Conservation (phyloP, 345 rosid species). For the Abelmoschus esculentus region DNA sequence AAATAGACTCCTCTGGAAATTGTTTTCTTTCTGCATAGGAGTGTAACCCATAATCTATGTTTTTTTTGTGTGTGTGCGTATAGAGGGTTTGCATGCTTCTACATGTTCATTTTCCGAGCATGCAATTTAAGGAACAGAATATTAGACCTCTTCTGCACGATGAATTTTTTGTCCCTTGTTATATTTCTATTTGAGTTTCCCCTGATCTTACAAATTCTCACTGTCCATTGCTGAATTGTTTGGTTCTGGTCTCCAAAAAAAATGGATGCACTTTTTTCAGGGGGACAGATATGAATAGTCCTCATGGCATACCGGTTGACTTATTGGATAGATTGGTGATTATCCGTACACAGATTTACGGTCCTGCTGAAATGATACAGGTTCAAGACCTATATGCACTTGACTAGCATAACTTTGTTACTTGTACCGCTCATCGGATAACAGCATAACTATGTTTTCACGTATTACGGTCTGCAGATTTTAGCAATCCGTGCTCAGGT, state of each 20-base stretch:
- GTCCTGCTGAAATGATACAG: slow-evolving; percentile 97
- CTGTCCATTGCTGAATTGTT: not conserved
- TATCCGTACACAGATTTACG: slow-evolving; percentile 71
- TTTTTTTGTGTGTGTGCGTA: not conserved
- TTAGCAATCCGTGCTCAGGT: slow-evolving; percentile 95
- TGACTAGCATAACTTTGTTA: not conserved
- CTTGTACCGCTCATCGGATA: not conserved
- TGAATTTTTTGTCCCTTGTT: not conserved
- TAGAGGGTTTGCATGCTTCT: not conserved
- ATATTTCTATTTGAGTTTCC: not conserved
- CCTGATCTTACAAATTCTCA: slow-evolving; percentile 2
- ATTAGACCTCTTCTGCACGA: too few relatives aligned
- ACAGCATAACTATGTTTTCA: slow-evolving; percentile 1
- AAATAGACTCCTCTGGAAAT: not conserved
- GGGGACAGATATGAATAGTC: slow-evolving; percentile 93
- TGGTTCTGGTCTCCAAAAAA: not conserved
- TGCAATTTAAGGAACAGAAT: not conserved
- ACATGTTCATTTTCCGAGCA: not conserved
- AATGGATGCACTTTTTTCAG: slow-evolving; percentile 36
- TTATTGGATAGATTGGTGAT: slow-evolving; percentile 84
- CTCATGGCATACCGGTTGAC: slow-evolving; percentile 97
- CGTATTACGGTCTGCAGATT: slow-evolving; percentile 39
- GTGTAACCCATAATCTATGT: not conserved
- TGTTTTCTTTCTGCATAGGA: not conserved
- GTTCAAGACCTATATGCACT: slow-evolving; percentile 21